These are phyloP conservation scores for Hyaloscypha hepaticicola DNA, from an alignment of 495 filamentous ascomycete genomes.

Conservation along the genomic window DNA sequence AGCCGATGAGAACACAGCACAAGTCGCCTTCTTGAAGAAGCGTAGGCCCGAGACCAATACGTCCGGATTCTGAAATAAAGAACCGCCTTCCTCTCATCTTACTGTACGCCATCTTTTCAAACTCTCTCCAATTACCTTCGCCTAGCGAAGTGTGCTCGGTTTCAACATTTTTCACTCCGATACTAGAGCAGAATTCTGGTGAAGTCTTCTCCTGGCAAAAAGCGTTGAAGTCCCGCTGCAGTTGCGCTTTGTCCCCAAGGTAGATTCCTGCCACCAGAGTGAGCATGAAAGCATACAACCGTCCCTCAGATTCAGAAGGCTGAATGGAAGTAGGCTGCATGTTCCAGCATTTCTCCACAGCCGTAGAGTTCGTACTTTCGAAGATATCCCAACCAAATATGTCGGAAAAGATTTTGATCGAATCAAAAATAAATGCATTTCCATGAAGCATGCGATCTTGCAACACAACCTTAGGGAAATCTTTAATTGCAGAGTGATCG, in stretches of 20 bases:
- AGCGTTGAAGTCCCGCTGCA: conserved; percentile 1
- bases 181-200: not conserved
- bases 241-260: not conserved
- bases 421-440: not conserved
- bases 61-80: conserved; percentile 4
- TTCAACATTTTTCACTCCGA: not conserved
- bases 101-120: not conserved
- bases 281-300: not conserved
- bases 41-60: conserved; percentile 4
- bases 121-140: not conserved
- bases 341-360: not conserved
- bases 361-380: not conserved
- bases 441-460: not conserved
- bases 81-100: not conserved
- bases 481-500: not conserved
- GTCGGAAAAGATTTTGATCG: not conserved
- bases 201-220: not conserved
- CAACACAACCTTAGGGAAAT: not conserved
- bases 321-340: not conserved
- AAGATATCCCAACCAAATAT: not conserved
- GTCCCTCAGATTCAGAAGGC: not conserved
- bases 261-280: not conserved
- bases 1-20: conserved; percentile 7
- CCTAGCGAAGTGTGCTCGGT: not conserved
- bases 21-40: conserved; percentile 1